These are phyloP conservation scores for Fusarium poae DNA, from an alignment of 2,329 filamentous ascomycete species.

Conservation along the genomic window DNA sequence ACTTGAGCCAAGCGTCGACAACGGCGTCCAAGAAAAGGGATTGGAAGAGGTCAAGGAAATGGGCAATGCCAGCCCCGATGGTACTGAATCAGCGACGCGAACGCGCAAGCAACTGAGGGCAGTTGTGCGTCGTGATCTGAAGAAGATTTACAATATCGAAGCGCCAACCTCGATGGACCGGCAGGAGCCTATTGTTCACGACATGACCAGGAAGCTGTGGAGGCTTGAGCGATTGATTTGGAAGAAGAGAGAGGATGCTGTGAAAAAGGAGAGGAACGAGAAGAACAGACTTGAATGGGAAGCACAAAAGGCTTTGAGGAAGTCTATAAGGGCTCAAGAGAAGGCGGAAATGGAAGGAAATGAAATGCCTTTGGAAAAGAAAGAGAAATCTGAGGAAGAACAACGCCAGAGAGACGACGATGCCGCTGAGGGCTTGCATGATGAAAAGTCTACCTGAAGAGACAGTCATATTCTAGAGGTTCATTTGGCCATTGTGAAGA, in stretches of 20 bases:
- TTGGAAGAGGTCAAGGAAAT: background rate
- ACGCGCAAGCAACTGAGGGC: background rate
- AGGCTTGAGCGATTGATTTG: slow-evolving; percentile 79
- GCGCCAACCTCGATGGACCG: background rate
- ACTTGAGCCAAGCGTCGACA: background rate
- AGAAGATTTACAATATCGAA: background rate
- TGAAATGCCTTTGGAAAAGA: background rate
- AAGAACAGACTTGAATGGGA: background rate
- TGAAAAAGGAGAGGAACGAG: background rate
- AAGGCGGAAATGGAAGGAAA: background rate
- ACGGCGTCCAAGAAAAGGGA: background rate
- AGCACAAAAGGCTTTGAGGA: background rate
- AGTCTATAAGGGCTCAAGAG: background rate
- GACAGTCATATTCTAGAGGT: background rate
- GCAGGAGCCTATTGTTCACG: too few species aligned
- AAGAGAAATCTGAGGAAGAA: too few species aligned
- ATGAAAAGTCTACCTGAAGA: background rate
- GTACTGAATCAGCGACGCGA: background rate
- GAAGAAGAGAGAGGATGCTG: slow-evolving; percentile 49
- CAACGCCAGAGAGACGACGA: background rate
- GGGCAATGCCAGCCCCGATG: background rate
- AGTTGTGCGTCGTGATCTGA: background rate
- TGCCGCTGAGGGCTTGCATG: background rate
- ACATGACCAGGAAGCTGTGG: slow-evolving; percentile 42
- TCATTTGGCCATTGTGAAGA: background rate